Conservation (phyloP, 805 yeast species). For the Ascoidea tarda region DNA sequence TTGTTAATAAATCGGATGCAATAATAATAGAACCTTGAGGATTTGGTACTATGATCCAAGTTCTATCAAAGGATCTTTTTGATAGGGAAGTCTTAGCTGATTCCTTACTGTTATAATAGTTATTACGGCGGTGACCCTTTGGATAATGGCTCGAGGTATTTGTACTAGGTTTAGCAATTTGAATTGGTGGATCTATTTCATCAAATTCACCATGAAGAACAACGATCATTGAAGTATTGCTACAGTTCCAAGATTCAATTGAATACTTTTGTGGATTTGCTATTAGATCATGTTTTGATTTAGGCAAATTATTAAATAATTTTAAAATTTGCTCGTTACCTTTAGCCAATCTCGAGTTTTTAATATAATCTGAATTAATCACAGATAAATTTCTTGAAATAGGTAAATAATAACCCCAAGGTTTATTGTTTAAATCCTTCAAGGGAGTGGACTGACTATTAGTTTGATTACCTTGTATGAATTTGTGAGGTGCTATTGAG, state of each 20-base stretch:
- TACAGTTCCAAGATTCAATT: conserved; percentile 61
- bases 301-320: conserved; percentile 59
- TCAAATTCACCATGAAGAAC: conserved; percentile 75
- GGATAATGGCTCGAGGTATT: conserved; percentile 12
- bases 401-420: conserved; percentile 57
- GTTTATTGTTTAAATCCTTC: conserved; percentile 19
- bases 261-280: conserved; percentile 53
- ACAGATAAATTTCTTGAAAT: conserved; percentile 66
- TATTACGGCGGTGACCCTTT: conserved; percentile 15
- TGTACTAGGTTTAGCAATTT: conserved; percentile 15
- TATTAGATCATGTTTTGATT: conserved; percentile 55
- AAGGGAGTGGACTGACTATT: conserved; percentile 8
- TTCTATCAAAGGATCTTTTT: conserved; percentile 74
- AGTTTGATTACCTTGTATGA: neutral
- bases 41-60: conserved; percentile 61
- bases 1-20: conserved; percentile 69
- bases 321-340: conserved; percentile 59
- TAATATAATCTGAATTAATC: conserved; percentile 29
- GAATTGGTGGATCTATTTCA: conserved; percentile 47
- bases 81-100: conserved; percentile 22
- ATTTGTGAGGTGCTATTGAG: conserved; percentile 41
- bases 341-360: conserved; percentile 40
- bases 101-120: conserved; percentile 13
- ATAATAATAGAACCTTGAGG: conserved; percentile 60
- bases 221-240: conserved; percentile 53